Evolutionary conservation across 257 asterid genomes (phyloP).

Genomic region (Verbascum thapsus): DNA sequence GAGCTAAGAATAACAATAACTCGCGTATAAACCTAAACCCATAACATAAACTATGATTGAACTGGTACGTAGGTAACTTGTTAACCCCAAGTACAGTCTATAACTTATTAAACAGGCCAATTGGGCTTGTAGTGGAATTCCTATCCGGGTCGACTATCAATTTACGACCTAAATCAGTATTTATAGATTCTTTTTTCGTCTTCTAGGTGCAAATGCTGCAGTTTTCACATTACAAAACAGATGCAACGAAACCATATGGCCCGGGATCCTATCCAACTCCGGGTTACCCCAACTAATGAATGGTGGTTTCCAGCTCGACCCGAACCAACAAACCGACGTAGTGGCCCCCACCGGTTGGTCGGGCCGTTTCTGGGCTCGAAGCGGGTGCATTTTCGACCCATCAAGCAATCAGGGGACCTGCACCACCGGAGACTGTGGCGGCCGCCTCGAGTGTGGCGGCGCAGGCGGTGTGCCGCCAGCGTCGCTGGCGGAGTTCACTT

Average conservation of each 20-base stretch:
- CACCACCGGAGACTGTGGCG: conserved; percentile 56
- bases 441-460: conserved; percentile 53
- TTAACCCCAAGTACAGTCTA: too few relatives aligned
- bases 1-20: too few relatives aligned
- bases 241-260: conserved; percentile 59
- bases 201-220: conserved; percentile 43
- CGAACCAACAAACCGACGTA: conserved; percentile 34
- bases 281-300: conserved; percentile 26
- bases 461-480: conserved; percentile 53
- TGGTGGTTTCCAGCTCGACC: conserved; percentile 56
- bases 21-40: too few relatives aligned
- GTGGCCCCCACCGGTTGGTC: conserved; percentile 67
- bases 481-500: conserved; percentile 64
- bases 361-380: conserved; percentile 64
- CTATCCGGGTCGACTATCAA: too few relatives aligned
- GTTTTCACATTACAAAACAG: conserved; percentile 52
- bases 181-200: neutral
- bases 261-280: conserved; percentile 55
- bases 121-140: too few relatives aligned
- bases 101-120: too few relatives aligned
- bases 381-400: conserved; percentile 50
- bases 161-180: too few relatives aligned
- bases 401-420: conserved; percentile 44
- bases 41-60: too few relatives aligned
- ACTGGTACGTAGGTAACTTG: too few relatives aligned